Percentiles rank a stretch among this genome's conserved stretches.
phyloP scores from a whole-genome alignment of 1,284 basidiomycete genomes.

The Apiotrichum akiyoshidainum region DNA sequence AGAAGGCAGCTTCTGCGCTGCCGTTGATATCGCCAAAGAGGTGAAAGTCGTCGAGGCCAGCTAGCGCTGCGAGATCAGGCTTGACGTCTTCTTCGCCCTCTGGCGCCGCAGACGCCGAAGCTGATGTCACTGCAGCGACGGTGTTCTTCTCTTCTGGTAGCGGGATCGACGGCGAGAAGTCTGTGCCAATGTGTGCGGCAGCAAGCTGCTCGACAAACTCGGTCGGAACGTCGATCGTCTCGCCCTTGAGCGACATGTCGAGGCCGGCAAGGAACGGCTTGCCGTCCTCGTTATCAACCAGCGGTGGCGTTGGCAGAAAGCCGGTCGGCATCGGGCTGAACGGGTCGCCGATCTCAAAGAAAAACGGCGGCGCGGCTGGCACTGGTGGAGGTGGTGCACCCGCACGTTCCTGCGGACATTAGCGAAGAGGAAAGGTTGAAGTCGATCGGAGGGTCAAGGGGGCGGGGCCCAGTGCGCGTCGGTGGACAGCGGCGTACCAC shows the following conservation, averaged over 20 bases:
- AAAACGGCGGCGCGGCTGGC: slow-evolving; percentile 1
- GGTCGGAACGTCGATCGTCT: slow-evolving; percentile 4
- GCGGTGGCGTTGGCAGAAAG: slow-evolving; percentile 3
- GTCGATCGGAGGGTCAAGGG: not conserved
- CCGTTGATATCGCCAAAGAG: slow-evolving; percentile 1
- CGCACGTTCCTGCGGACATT: slow-evolving; percentile 23
- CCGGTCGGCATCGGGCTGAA: not conserved
- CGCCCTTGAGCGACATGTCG: slow-evolving; percentile 1
- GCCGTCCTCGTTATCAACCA: not conserved
- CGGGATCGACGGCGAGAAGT: not conserved
- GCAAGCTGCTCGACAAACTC: slow-evolving; percentile 7
- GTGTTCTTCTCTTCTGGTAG: not conserved
- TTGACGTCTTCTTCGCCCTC: slow-evolving; percentile 14
- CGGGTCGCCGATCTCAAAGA: not conserved
- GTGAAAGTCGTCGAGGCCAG: slow-evolving; percentile 6
- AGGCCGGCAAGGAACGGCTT: not conserved
- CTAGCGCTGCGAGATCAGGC: slow-evolving; percentile 13
- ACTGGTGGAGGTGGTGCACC: slow-evolving; percentile 31
- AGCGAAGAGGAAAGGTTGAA: not conserved
- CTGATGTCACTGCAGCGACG: not conserved
- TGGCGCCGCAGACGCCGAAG: not conserved
- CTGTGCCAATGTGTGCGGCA: not conserved
- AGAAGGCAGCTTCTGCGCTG: not conserved
- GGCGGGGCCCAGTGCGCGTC: no score
- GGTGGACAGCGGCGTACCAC: no score